phyloP scores from a whole-genome alignment of 2,329 filamentous ascomycete genomes.

The Clonostachys solani region DNA sequence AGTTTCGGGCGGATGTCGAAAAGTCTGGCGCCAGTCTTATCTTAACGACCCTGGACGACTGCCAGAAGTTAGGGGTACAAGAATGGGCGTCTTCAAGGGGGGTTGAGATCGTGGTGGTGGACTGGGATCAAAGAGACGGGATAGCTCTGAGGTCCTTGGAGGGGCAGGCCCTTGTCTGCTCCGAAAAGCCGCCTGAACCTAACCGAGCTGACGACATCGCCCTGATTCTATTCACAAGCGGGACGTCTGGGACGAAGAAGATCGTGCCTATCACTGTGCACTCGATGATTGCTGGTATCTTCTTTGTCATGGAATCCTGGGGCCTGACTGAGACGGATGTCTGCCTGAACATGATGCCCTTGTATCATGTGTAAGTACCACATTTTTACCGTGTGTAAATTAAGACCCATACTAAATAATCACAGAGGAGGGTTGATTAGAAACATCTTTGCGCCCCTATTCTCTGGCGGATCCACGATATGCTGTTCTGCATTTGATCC shows the following conservation, averaged over 20 bases:
- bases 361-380: slow-evolving; percentile 47
- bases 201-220: slow-evolving; percentile 41
- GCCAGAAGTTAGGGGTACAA: slow-evolving; percentile 28
- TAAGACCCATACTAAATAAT: not conserved
- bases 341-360: slow-evolving; percentile 56
- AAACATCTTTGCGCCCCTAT: slow-evolving; percentile 49
- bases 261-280: slow-evolving; percentile 48
- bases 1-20: slow-evolving; percentile 44
- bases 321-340: slow-evolving; percentile 38
- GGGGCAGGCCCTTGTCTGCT: slow-evolving; percentile 5
- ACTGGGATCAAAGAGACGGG: slow-evolving; percentile 27
- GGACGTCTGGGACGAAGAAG: slow-evolving; percentile 55
- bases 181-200: slow-evolving; percentile 9
- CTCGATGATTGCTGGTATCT: slow-evolving; percentile 44
- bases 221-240: slow-evolving; percentile 52
- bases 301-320: slow-evolving; percentile 50
- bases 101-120: slow-evolving; percentile 32
- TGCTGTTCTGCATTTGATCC: slow-evolving; percentile 51
- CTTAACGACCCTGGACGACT: slow-evolving; percentile 34
- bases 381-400: not conserved
- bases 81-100: slow-evolving; percentile 20
- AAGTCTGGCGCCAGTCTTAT: slow-evolving; percentile 41
- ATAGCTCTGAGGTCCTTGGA: slow-evolving; percentile 19
- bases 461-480: slow-evolving; percentile 48
- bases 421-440: slow-evolving; percentile 45